Evolutionary conservation across 345 rosid genomes (phyloP).

Genomic region (Trapa bicornis): DNA sequence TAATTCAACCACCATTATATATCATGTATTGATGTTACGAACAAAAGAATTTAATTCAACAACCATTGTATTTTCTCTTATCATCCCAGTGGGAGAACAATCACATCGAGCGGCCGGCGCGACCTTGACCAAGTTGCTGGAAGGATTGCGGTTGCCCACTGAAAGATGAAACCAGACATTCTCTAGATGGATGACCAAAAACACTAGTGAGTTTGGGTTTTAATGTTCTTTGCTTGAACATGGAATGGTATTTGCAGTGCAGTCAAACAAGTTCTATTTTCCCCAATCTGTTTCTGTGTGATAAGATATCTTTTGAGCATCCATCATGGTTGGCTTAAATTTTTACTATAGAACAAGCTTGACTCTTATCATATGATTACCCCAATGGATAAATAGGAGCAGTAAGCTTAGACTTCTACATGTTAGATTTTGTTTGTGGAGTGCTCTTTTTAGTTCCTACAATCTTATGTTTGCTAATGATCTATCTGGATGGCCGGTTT

Average conservation of each 20-base stretch:
- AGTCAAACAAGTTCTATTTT: background rate
- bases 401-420: too few relatives aligned
- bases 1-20: too few relatives aligned
- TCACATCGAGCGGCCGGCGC: conserved; percentile 37
- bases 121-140: conserved; percentile 53
- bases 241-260: background rate
- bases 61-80: background rate
- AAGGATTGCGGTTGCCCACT: conserved; percentile 22
- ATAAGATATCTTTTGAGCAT: background rate
- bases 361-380: background rate
- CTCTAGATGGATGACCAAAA: background rate
- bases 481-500: too few relatives aligned
- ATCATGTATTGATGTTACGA: too few relatives aligned
- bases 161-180: conserved; percentile 1
- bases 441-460: too few relatives aligned
- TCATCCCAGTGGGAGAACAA: conserved; percentile 30
- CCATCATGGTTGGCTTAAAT: background rate
- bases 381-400: background rate
- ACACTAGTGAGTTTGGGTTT: background rate
- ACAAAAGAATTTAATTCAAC: background rate
- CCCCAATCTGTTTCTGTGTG: background rate
- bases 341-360: background rate
- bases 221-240: background rate
- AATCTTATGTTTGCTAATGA: too few relatives aligned
- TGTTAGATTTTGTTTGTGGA: too few relatives aligned